Base-by-base conservation (phyloP, 768 basidiomycete species). In the Thelephora aurantiotincta region DNA sequence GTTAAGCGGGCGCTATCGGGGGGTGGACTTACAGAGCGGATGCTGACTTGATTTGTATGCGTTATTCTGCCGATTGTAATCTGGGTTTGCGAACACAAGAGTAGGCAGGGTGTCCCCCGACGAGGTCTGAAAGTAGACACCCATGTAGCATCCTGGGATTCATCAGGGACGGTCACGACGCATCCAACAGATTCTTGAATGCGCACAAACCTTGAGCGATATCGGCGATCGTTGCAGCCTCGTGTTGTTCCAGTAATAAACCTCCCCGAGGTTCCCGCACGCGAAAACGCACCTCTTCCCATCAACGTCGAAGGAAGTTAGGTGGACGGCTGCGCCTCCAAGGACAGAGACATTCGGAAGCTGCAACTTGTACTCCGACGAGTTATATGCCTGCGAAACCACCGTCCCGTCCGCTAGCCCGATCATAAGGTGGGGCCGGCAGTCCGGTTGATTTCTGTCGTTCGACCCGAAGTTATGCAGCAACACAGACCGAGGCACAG, bases 381-480 rank as follows among this genome's bases (percentile, higher is more conserved):
- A 68, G 47, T 58, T 58, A 60, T 80, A 77, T 0, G 63, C 49
- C 54, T 75, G 76, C 11, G 74, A 67, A 3, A 75, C 72, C 22
- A 91, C 66, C 13, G 77, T 77, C 1, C 91, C 91, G 58, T 94
- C 77, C 2, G 72, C 76, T 9, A 90, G 67, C 2, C 90, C 90
- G 14, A 75, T 75, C 26, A 94, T 66, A 7, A 93, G 66, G 51
- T 81, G 74, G 1, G 66, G 76, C 55, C 57, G 71, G 62, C 48
- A 66, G 54, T 60, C 71, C 52, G 36, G 52, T 37, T 53, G 56
- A 60, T 58, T 68, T 60, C 22, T 61, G 38, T 60, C 60, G 11
- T 68, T 53, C 45, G 54, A 41, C 33, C 73, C 73, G 58, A 92
- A 89, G 54, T 78, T 77, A 55, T 77, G 71, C 42, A 75, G 54